phyloP scores from a whole-genome alignment of 306 rosid genomes.

The Citrullus colocynthis region DNA sequence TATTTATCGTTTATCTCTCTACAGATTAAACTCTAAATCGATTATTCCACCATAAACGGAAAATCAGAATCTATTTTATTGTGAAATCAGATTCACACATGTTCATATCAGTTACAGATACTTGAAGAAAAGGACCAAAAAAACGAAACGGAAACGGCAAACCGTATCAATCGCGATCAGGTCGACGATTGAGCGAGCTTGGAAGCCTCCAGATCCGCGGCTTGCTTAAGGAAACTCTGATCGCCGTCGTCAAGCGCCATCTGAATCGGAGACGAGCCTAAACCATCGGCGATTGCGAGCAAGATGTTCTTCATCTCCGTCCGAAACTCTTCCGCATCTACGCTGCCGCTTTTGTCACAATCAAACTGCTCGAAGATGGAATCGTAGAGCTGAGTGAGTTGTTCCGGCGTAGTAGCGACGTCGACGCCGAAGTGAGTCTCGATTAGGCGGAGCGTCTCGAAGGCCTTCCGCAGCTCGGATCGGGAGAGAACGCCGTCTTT shows the following conservation, averaged over 20 bases:
- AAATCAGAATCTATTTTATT: not conserved
- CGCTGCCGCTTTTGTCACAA: conserved; percentile 46
- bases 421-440: conserved; percentile 77
- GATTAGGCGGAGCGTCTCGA: conserved; percentile 63
- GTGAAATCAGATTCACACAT: not conserved
- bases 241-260: conserved; percentile 62
- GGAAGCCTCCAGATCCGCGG: conserved; percentile 83
- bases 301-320: conserved; percentile 72
- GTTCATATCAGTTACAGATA: not conserved
- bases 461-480: conserved; percentile 60
- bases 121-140: not conserved
- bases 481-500: conserved; percentile 77
- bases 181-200: conserved; percentile 14
- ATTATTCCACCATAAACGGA: not conserved
- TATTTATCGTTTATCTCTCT: not conserved
- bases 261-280: conserved; percentile 68
- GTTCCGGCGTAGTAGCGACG: conserved; percentile 45
- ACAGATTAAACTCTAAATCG: not conserved
- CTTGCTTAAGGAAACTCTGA: conserved; percentile 46
- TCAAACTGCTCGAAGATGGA: conserved; percentile 70
- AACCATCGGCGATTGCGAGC: conserved; percentile 79
- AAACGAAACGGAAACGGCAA: not conserved
- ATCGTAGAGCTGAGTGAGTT: conserved; percentile 50
- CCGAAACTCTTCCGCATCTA: conserved; percentile 48
- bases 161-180: not conserved